phyloP scores from a whole-genome alignment of 2,329 filamentous ascomycete species.

The Ascosphaera apis region DNA sequence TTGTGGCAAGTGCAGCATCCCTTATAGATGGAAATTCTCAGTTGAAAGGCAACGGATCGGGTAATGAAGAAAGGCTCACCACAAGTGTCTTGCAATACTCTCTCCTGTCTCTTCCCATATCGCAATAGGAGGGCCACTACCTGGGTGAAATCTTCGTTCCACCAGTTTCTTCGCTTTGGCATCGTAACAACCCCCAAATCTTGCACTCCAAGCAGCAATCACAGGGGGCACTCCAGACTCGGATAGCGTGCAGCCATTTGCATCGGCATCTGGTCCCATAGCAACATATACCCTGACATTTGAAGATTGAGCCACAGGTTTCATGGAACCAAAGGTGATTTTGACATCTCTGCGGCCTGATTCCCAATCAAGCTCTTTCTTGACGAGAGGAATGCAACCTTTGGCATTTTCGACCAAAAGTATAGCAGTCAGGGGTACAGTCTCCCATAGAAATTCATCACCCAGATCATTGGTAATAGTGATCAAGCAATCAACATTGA shows the following conservation, averaged over 20 bases:
- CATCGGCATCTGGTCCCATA: not conserved
- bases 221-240: slow-evolving; percentile 19
- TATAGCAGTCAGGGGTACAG: slow-evolving; percentile 21
- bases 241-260: slow-evolving; percentile 3
- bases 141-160: slow-evolving; percentile 29
- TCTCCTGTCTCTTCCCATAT: slow-evolving; percentile 51
- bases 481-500: slow-evolving; percentile 27
- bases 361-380: slow-evolving; percentile 22
- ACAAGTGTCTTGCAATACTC: slow-evolving; percentile 48
- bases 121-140: slow-evolving; percentile 13
- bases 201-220: slow-evolving; percentile 33
- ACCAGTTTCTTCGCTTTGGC: slow-evolving; percentile 28
- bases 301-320: not conserved
- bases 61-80: slow-evolving; percentile 22
- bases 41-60: not conserved
- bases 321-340: slow-evolving; percentile 15
- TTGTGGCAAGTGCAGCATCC: slow-evolving; percentile 19
- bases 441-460: slow-evolving; percentile 34
- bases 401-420: slow-evolving; percentile 10
- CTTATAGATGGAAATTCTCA: slow-evolving; percentile 10
- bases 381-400: slow-evolving; percentile 13
- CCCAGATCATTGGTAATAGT: slow-evolving; percentile 48
- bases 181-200: slow-evolving; percentile 17
- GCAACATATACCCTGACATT: not conserved
- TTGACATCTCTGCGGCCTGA: slow-evolving; percentile 21